Evolutionary conservation across 2,329 filamentous ascomycete species (phyloP), one percentile per base, ranked within the genome.

Genomic region (Fusarium sp.): DNA sequence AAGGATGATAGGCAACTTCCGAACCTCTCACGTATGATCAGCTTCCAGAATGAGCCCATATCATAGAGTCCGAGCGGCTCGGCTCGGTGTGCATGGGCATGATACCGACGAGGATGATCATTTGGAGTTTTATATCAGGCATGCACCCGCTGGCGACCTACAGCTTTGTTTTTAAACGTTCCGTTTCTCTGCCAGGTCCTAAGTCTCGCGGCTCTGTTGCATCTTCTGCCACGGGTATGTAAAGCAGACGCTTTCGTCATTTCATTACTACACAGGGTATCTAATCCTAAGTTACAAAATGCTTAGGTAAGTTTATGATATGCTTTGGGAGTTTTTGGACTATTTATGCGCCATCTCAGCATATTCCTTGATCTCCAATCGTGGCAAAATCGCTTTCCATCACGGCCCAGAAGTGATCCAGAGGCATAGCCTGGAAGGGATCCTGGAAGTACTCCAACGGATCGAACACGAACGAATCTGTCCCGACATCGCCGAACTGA

Each of bases 361-460:
- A 42, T 41, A 71, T 33, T 7, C 58, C 56, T 29, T 59, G 64
- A 10, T 65, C 70, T n/a, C 56, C 66, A 14, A 72, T 59, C 11
- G 61, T 55, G 1, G 70, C 67, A 41, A 75, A 75, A 6, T 71
- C 73, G 1, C 59, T 72, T 5, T 75, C 73, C 68, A 75, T 75
- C 14, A 75, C 72, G n/a, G 72, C 73, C 73, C 73, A 75, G 42
- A 75, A 75, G 20, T 75, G 72, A n/a, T 75, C 73, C 22, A 75
- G 31, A 7, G 73, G 73, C 61, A 75, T 64, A 2, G 74, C 72
- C n/a, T 75, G 72, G n/a, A 75, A 75, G 14, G 73, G 73, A 35
- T 75, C 72, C 15, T 73, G 73, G 11, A 75, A 66, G 18, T 71
- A 56, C 29, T 75, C 72, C n/a, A 54, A 64, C 33, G 73, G 46